Percentiles rank a stretch among this genome's conserved stretches.
phyloP scores from a whole-genome alignment of 169 alveolate genomes.

The Plasmodium gonderi region DNA sequence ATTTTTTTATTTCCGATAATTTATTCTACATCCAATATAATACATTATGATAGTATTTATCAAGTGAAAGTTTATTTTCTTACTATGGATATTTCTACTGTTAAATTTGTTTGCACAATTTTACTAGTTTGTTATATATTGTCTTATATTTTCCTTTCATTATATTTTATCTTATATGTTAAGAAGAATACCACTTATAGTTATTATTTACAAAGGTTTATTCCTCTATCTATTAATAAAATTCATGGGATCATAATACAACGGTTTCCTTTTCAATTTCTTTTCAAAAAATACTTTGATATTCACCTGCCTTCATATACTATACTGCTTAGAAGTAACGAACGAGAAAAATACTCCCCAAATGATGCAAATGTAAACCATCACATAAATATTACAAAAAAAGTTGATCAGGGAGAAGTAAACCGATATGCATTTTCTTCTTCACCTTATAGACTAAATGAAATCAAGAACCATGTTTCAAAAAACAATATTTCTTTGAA shows the following conservation, averaged over 20 bases:
- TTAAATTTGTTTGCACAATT: slow-evolving; percentile 13
- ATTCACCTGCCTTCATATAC: not conserved
- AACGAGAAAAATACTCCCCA: not conserved
- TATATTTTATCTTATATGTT: not conserved
- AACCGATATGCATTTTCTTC: not conserved
- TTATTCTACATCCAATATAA: slow-evolving; percentile 18
- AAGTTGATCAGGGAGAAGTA: not conserved
- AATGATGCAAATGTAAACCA: not conserved
- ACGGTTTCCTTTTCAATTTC: slow-evolving; percentile 17
- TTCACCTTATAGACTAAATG: not conserved
- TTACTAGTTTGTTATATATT: slow-evolving; percentile 7
- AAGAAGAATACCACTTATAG: not conserved
- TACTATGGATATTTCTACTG: not conserved
- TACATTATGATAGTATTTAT: slow-evolving; percentile 6
- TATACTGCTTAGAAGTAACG: not conserved
- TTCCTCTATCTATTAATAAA: not conserved
- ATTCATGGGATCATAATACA: slow-evolving; percentile 14
- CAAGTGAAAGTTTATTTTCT: slow-evolving; percentile 25
- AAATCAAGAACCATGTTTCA: not conserved
- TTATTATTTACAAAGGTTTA: slow-evolving; percentile 8
- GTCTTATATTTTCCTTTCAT: not conserved
- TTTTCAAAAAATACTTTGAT: slow-evolving; percentile 1
- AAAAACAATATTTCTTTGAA: not conserved
- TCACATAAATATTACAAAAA: not conserved
- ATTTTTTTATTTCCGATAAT: slow-evolving; percentile 23